Conservation (phyloP, 2,329 filamentous ascomycete genomes). For the Monilinia polystroma region DNA sequence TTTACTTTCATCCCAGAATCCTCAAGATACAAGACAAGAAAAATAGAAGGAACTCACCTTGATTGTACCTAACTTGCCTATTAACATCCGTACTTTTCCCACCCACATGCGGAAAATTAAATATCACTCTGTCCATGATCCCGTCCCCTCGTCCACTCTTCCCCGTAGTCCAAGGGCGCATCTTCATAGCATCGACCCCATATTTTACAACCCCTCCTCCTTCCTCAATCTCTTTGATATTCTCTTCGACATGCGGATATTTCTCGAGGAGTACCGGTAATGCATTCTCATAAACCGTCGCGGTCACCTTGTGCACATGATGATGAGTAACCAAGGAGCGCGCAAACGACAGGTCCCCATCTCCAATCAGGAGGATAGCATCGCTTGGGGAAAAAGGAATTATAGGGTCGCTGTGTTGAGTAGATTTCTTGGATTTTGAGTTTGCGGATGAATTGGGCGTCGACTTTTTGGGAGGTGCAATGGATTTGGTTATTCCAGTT, state of each 20-base stretch:
- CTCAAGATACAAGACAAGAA: not conserved
- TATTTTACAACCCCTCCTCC: conserved; percentile 52
- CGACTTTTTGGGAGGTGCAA: not conserved
- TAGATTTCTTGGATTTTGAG: conserved; percentile 6
- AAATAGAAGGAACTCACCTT: conserved; percentile 44
- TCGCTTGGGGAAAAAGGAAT: conserved; percentile 69
- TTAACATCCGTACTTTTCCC: conserved; percentile 92
- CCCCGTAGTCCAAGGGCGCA: conserved; percentile 47
- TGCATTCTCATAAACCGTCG: conserved; percentile 63
- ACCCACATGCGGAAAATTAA: conserved; percentile 97
- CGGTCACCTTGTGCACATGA: conserved; percentile 63
- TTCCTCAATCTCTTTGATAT: conserved; percentile 55
- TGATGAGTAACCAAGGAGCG: conserved; percentile 65
- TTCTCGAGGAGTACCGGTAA: conserved; percentile 62
- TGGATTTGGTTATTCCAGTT: not conserved
- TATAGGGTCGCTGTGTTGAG: conserved; percentile 46
- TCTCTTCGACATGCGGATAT: conserved; percentile 67
- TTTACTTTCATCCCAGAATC: not conserved
- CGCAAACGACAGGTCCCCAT: conserved; percentile 79
- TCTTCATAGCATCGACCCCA: conserved; percentile 66
- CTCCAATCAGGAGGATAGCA: conserved; percentile 72
- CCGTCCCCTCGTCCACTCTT: conserved; percentile 38
- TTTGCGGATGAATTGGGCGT: not conserved
- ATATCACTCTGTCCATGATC: conserved; percentile 75
- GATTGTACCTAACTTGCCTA: conserved; percentile 89